Evolutionary conservation across 2,329 filamentous ascomycete species (phyloP).

Genomic region (Aspergillus chevalieri): DNA sequence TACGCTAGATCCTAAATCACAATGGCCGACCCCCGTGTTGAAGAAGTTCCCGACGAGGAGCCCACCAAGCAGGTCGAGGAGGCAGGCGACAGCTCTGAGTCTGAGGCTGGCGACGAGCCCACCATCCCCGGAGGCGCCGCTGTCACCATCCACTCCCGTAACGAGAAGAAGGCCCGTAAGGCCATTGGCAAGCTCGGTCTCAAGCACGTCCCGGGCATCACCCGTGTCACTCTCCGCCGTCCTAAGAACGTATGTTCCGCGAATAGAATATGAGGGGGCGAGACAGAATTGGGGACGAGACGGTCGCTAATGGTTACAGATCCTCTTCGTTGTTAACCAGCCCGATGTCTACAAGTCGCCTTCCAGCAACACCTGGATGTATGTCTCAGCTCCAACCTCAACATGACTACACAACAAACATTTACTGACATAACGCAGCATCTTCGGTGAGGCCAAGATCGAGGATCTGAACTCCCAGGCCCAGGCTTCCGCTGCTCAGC

Average conservation of each 20-base stretch:
- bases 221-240: conserved; percentile 91
- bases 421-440: conserved; percentile 51
- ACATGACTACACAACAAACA: background rate
- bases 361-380: conserved; percentile 99
- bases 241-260: conserved; percentile 83
- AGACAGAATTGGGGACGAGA: background rate
- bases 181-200: conserved; percentile 97
- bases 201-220: conserved; percentile 94
- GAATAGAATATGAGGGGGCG: background rate
- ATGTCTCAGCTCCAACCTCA: conserved; percentile 39
- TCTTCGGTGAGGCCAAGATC: conserved; percentile 99
- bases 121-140: conserved; percentile 76
- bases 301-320: conserved; percentile 49
- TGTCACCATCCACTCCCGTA: conserved; percentile 91
- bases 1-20: conserved; percentile 17
- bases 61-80: conserved; percentile 78
- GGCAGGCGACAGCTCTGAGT: conserved; percentile 48
- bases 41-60: conserved; percentile 89
- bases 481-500: conserved; percentile 90
- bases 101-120: conserved; percentile 51
- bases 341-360: conserved; percentile 99
- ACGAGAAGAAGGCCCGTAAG: conserved; percentile 99
- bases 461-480: conserved; percentile 99
- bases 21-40: conserved; percentile 97
- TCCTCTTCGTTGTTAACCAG: conserved; percentile 99